These are phyloP conservation scores for Rosellinia necatrix DNA, from an alignment of 2,329 filamentous ascomycete genomes.

Conservation along the genomic window DNA sequence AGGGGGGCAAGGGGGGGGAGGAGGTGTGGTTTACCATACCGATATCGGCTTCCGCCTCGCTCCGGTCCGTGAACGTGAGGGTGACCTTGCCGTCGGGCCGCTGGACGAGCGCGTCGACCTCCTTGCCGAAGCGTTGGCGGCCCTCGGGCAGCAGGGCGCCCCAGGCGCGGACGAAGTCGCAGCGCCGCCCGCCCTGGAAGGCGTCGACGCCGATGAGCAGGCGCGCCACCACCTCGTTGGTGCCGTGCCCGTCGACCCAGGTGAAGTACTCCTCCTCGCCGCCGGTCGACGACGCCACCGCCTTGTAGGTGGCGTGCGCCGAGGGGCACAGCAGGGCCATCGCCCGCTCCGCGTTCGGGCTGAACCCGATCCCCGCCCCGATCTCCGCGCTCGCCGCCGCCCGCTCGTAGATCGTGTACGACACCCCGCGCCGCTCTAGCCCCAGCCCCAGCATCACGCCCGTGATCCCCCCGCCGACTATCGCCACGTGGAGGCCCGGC, in stretches of 20 bases:
- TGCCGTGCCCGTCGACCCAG: slow-evolving; percentile 46
- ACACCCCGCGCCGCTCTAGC: slow-evolving; percentile 48
- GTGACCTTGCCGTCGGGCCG: slow-evolving; percentile 30
- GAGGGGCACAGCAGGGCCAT: slow-evolving; percentile 46
- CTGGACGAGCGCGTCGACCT: slow-evolving; percentile 39
- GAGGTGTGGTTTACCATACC: slow-evolving; percentile 24
- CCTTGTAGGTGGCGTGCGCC: slow-evolving; percentile 44
- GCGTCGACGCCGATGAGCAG: slow-evolving; percentile 47
- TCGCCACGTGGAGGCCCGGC: slow-evolving; percentile 46
- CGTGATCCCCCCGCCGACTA: slow-evolving; percentile 57
- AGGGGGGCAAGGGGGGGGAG: not conserved
- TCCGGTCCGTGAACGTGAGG: slow-evolving; percentile 42
- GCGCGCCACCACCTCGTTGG: slow-evolving; percentile 40
- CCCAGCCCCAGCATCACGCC: slow-evolving; percentile 54
- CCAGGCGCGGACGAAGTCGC: slow-evolving; percentile 48
- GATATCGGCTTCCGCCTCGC: slow-evolving; percentile 38
- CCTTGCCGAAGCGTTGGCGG: slow-evolving; percentile 42
- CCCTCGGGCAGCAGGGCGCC: slow-evolving; percentile 38
- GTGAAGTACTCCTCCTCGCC: slow-evolving; percentile 46
- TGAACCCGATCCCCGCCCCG: slow-evolving; percentile 57
- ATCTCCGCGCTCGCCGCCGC: slow-evolving; percentile 49
- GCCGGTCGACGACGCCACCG: slow-evolving; percentile 33
- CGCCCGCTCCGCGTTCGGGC: slow-evolving; percentile 55
- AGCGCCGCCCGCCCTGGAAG: slow-evolving; percentile 48
- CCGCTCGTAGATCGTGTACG: slow-evolving; percentile 53